Base-by-base conservation (phyloP, 306 rosid species). In the Trichosanthes truncata region DNA sequence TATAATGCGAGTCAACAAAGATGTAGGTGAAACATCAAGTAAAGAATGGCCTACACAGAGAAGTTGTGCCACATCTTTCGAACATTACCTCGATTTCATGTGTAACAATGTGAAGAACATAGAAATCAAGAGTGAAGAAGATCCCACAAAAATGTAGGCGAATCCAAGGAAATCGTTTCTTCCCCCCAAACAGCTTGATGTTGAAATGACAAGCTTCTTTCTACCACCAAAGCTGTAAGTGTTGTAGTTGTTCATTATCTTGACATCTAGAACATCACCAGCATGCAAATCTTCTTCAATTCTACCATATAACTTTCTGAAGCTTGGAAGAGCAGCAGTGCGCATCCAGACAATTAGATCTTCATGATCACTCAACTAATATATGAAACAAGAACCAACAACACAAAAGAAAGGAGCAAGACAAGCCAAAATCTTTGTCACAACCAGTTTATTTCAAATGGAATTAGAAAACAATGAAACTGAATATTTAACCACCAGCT, bases 271-370 rank as follows among this genome's bases (percentile, higher is more conserved):
- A 79, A 87, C 97, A 82, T 92, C 98, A 81, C 86, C 92, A 40
- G 84, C 92, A 35, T 92, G 88, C 93, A 95, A 84, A 87, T 95
- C 95, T 86, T 89, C 93, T 83, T 92, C 97, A 57, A 95, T 92
- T 92, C 86, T 91, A 79, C 97, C 98, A 12, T 92, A 92, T 87
- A 95, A 83, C 88, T 95, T 95, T 65, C 97, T 82, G 88, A 95
- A 95, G 87, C 87, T 89, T 69, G 98, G 97, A 31, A 95, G 98
- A 13, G 98, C 98, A 79, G 98, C 97, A 41, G 97, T 92, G 55
- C 98, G 92, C 97, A 95, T 95, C 98, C 98, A 92, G 66, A 95
- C 97, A 31, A 95, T 84, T 79, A 95, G 95, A 88, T 95, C 98
- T 89, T 95, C 98, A 85, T 95, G 98, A 82, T 95, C 91, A 74